Conservation (phyloP, 2,329 filamentous ascomycete species). For the Penicillium frequentans region DNA sequence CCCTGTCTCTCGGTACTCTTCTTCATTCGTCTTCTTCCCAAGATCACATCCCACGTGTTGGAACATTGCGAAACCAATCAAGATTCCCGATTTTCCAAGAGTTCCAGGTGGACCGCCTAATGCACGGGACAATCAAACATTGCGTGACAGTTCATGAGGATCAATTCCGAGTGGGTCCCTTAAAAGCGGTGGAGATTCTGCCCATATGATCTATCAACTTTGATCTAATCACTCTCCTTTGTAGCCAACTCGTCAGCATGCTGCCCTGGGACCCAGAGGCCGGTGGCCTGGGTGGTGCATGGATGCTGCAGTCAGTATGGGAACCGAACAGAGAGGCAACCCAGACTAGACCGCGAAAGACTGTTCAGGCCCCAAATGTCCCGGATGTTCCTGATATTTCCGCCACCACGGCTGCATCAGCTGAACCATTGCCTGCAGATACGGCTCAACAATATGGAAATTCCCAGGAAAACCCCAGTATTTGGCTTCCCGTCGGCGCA, state of each 20-base stretch:
- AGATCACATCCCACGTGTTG: no score
- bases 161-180: background rate
- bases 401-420: background rate
- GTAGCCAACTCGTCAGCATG: background rate
- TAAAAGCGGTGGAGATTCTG: conserved; percentile 8
- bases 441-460: background rate
- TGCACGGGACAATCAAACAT: no score
- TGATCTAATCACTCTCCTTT: background rate
- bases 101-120: no score
- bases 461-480: background rate
- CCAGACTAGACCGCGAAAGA: background rate
- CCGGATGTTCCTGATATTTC: background rate
- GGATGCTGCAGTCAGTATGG: background rate
- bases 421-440: background rate
- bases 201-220: background rate
- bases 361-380: no score
- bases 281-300: background rate
- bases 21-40: no score
- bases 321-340: background rate
- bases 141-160: background rate
- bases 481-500: conserved; percentile 6
- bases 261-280: background rate
- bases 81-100: no score
- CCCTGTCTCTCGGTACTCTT: no score
- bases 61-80: no score